Conservation (phyloP, 495 filamentous ascomycete species). For the Penicillium pancosmium region DNA sequence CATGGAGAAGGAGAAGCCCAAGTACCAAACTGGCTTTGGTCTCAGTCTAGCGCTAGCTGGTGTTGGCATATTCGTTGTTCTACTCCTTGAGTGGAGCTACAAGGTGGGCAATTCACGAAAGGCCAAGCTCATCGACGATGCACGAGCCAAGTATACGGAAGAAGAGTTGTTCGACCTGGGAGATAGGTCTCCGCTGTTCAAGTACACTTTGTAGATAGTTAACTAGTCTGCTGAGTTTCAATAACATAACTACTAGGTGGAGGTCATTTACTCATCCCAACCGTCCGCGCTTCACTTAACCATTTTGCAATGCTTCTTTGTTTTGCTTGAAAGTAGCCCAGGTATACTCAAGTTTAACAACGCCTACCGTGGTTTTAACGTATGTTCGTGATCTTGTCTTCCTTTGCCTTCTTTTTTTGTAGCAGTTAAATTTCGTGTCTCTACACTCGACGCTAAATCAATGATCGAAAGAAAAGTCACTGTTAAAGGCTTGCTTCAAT, state of each 20-base stretch:
- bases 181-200: slow-evolving; percentile 45
- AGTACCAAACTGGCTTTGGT: slow-evolving; percentile 40
- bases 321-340: no score
- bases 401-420: neutral
- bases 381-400: no score
- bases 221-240: no score
- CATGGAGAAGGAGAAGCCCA: slow-evolving; percentile 31
- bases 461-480: neutral
- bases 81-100: slow-evolving; percentile 26
- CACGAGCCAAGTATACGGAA: slow-evolving; percentile 34
- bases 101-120: slow-evolving; percentile 27
- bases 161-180: slow-evolving; percentile 46
- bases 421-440: neutral
- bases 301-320: no score
- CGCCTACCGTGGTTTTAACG: no score
- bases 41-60: slow-evolving; percentile 29
- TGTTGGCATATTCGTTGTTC: slow-evolving; percentile 21
- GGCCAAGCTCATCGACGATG: slow-evolving; percentile 30
- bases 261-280: no score
- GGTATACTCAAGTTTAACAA: no score
- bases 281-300: no score
- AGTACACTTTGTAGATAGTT: slow-evolving; percentile 30
- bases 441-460: neutral
- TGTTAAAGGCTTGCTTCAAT: neutral
- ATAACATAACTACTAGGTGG: no score